A percentile compares a stretch with the other conserved stretches of the same genome.
Conservation (phyloP, 495 filamentous ascomycete species). For the Neurospora discreta region DNA sequence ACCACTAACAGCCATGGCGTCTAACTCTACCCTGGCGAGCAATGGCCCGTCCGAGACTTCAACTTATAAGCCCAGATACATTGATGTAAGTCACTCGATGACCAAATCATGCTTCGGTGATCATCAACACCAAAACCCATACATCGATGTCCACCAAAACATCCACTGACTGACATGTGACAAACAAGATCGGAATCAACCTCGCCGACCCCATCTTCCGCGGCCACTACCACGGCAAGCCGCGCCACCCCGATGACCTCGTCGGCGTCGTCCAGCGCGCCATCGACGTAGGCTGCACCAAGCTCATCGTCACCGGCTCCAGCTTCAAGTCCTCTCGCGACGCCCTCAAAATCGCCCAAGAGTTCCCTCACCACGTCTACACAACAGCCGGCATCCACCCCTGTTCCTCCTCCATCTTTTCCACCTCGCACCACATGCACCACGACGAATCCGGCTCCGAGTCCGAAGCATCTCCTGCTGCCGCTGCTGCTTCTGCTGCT, state of each 20-base stretch:
- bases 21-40: not conserved
- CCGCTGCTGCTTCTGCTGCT: too few species aligned
- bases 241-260: slow-evolving; percentile 71
- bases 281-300: slow-evolving; percentile 62
- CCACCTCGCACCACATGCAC: slow-evolving; percentile 45
- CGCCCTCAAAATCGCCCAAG: slow-evolving; percentile 60
- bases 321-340: slow-evolving; percentile 65
- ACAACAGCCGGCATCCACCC: slow-evolving; percentile 90
- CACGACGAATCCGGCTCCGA: slow-evolving; percentile 25
- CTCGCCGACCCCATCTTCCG: slow-evolving; percentile 78
- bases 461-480: slow-evolving; percentile 3
- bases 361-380: slow-evolving; percentile 55
- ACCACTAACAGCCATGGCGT: slow-evolving; percentile 8
- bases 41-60: not conserved
- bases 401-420: slow-evolving; percentile 63
- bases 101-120: too few species aligned
- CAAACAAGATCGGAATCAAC: slow-evolving; percentile 72
- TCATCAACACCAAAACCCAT: too few species aligned
- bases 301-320: slow-evolving; percentile 91
- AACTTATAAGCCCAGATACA: slow-evolving; percentile 40
- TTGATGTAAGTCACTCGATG: slow-evolving; percentile 38
- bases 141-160: not conserved
- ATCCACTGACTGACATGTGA: not conserved
- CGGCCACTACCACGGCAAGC: slow-evolving; percentile 73
- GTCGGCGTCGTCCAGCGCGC: slow-evolving; percentile 66